Base-by-base conservation (phyloP, 2,329 filamentous ascomycete species). In the Blastomyces percursus region DNA sequence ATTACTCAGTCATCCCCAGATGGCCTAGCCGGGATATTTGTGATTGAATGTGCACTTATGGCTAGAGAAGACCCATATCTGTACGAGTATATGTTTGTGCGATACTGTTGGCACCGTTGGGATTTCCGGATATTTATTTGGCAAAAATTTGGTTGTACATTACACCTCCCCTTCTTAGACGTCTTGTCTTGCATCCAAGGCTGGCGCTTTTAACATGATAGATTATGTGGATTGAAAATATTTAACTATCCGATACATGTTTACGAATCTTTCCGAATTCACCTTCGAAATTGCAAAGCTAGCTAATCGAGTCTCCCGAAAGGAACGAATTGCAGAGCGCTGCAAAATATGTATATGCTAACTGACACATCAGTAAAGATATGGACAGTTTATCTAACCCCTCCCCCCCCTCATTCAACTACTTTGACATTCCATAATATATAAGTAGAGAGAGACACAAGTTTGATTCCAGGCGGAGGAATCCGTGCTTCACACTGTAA, bases 181-280 rank as follows among this genome's bases (percentile, higher is more conserved):
- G 11, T 46, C 16, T 59, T 59, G 11, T 48, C 19, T 19, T 59
- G 57, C 42, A 59, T 48, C 24, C 44, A 48, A 21, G 56, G 56
- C 56, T 59, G 56, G 56, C 56, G 40, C 48, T 59, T 59, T 59
- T 21, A n/a, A 58, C 40, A 40, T 12, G 44, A 58, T 58, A 58
- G 38, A 58, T 42, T 58, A 44, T 58, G 16, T 44, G 55, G 21
- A 40, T 58, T 58, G 21, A 44, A 58, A 58, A 30, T 21, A 58
- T 40, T 35, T 24, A 48, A 38, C 52, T 59, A 42, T 2, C n/a
- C 12, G 14, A 59, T 59, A 59, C 27, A 59, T 32, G 21, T 59
- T 24, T 27, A 57, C 42, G 16, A n/a, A 21, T 38, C n/a, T 12
- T 55, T 2, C 7, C 4, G 35, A 57, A 42, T 42, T 9, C 2